Evolutionary conservation across 805 yeast species (phyloP), one percentile per base, ranked within the genome.

Genomic region (Ogataea philodendri): DNA sequence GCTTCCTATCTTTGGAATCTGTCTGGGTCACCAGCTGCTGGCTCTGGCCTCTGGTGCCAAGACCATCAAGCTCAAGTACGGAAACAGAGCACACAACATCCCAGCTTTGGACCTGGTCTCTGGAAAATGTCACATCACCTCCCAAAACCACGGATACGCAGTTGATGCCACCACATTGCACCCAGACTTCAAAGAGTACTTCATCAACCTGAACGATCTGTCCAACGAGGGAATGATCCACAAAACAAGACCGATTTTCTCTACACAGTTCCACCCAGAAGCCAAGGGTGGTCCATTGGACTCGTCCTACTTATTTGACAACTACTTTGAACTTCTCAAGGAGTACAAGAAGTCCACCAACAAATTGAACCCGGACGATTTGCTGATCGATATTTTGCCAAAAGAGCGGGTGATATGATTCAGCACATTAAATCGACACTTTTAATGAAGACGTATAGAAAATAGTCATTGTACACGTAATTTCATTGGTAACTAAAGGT

Each of bases 231-330:
- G 99, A 54, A 88, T 93, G 95, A 82, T 79, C 54, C 98, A 93
- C 64, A 73, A 69, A 39, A 58, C 76, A 24, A 82, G 77, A 61
- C 99, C 99, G 34, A 84, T 90, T 37, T 93, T 90, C 67, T 86
- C 96, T 23, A 87, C 96, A 2, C 98, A 93, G 65, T 93, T 93
- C 75, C 99, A 93, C 62, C 99, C 99, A 31, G 99, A 93, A 66
- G 97, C 98, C 39, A 90, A 88, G 68, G 97, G 98, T 53, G 99
- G 99, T 51, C 99, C 99, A 41, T 73, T 84, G 54, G 99, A 93
- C 64, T 84, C 96, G 9, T 75, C 87, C 3, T 86, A 78, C 66
- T 70, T 93, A 62, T 93, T 93, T 52, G 97, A 93, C 70, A 86
- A 80, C 63, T 93, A 85, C 66, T 79, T 93, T 52, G 74, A 69